Evolutionary conservation across 768 basidiomycete genomes (phyloP), one percentile per base, ranked within the genome.

Genomic region (Phlebiopsis flavidoalba): DNA sequence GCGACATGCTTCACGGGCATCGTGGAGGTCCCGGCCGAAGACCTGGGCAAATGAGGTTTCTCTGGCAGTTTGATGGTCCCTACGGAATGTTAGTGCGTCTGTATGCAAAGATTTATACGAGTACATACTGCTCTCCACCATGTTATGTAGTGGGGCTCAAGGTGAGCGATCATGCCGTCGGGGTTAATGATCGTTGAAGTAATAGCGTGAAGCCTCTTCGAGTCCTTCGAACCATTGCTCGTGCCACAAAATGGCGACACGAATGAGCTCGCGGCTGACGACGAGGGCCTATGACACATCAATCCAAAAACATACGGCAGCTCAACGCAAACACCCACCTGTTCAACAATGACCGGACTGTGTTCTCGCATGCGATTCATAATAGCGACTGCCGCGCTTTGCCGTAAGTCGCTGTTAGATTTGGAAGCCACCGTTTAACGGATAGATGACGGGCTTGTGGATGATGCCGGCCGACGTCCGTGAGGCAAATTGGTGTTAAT

Each of bases 191-290:
- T 98, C 97, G 10, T 93, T 95, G 79, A 95, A 99, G 77, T 95
- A 99, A 50, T 94, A 76, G 46, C 97, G 84, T 7, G 95, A 97
- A 6, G 97, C 97, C 73, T 99, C 97, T 75, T 99, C 97, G 21
- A 99, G 79, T 17, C 93, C 95, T 75, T 99, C 97, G 67, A 98
- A 95, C 97, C 97, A 99, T 64, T 95, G 78, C 72, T 99, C 97
- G 66, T 98, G 95, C 97, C 97, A 99, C 11, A 99, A 78, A 62
- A 99, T 98, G 7, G 97, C 96, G 7, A 98, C 93, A 19, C 97
- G 88, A 61, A 98, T 98, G 40, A 99, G 82, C 71, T 99, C 97
- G 33, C 91, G 87, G 70, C 93, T 93, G 72, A 99, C 93, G 24
- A 96, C 71, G 50, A 88, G 76, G 10, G 95, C 95, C 86, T 94